These are phyloP conservation scores for Ustilago shanxiensis DNA, from an alignment of 1,284 basidiomycete species.

Conservation along the genomic window DNA sequence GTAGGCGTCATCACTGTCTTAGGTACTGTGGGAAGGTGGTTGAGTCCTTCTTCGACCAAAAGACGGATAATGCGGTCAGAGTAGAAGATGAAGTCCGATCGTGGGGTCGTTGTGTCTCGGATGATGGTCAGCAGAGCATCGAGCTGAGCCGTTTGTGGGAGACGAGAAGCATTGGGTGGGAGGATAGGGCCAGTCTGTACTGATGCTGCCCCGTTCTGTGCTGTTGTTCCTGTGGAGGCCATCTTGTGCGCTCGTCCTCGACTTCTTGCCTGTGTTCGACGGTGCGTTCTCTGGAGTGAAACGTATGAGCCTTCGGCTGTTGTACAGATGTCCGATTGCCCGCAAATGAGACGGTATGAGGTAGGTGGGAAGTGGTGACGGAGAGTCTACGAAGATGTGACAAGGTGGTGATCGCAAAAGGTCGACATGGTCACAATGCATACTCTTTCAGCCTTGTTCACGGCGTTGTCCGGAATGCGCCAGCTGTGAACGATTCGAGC, in stretches of 20 bases:
- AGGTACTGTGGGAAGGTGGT: constrained; percentile 81
- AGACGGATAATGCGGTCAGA: constrained; percentile 78
- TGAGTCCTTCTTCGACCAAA: constrained; percentile 81
- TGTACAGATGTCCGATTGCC: not conserved
- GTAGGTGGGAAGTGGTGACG: not conserved
- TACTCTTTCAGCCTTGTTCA: not conserved
- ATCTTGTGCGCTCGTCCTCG: constrained; percentile 9
- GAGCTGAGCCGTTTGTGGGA: constrained; percentile 81
- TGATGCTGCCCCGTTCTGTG: constrained; percentile 21
- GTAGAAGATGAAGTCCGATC: constrained; percentile 98
- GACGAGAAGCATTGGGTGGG: constrained; percentile 84
- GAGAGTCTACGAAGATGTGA: not conserved
- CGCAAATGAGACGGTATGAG: not conserved
- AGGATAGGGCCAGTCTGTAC: constrained; percentile 68
- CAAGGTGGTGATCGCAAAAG: not conserved
- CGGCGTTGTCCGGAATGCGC: not conserved
- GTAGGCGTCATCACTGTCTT: constrained; percentile 65
- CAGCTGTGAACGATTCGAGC: not conserved
- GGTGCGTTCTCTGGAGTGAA: not conserved
- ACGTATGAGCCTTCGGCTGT: not conserved
- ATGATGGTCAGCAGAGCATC: constrained; percentile 97
- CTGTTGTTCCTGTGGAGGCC: constrained; percentile 18
- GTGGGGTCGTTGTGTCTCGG: constrained; percentile 72
- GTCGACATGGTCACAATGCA: not conserved
- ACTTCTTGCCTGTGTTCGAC: too few species aligned